Percentiles rank a stretch among this genome's conserved stretches.
Evolutionary conservation across 2,329 filamentous ascomycete species (phyloP).

Genomic region (Trichophyton simii): DNA sequence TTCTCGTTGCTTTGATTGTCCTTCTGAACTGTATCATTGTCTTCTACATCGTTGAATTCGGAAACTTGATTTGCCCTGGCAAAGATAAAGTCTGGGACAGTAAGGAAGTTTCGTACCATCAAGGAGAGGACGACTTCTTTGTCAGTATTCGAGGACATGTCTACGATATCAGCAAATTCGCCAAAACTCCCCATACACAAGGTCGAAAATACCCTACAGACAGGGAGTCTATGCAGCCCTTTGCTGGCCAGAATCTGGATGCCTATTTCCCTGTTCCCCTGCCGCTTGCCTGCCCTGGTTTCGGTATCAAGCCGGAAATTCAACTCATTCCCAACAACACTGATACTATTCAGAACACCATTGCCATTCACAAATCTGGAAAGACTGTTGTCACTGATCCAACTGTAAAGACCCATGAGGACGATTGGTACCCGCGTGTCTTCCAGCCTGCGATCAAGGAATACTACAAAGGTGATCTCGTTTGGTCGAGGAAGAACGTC

Average conservation of each 20-base stretch:
- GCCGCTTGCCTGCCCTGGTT: slow-evolving; percentile 56
- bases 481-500: slow-evolving; percentile 52
- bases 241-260: slow-evolving; percentile 68
- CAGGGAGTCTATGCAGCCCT: slow-evolving; percentile 53
- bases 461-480: slow-evolving; percentile 77
- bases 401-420: slow-evolving; percentile 46
- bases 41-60: slow-evolving; percentile 87
- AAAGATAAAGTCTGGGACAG: slow-evolving; percentile 76
- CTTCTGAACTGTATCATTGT: slow-evolving; percentile 69
- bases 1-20: slow-evolving; percentile 66
- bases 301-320: slow-evolving; percentile 50
- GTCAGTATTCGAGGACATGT: slow-evolving; percentile 80
- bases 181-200: slow-evolving; percentile 68
- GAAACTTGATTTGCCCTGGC: slow-evolving; percentile 76
- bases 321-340: slow-evolving; percentile 47
- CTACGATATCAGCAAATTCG: slow-evolving; percentile 87
- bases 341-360: slow-evolving; percentile 43
- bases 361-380: slow-evolving; percentile 61
- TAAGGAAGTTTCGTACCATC: slow-evolving; percentile 57
- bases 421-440: slow-evolving; percentile 61
- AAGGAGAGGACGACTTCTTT: slow-evolving; percentile 64
- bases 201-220: slow-evolving; percentile 24
- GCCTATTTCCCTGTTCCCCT: slow-evolving; percentile 77
- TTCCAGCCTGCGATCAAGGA: slow-evolving; percentile 73
- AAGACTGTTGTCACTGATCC: slow-evolving; percentile 36